A percentile compares a stretch with the other conserved stretches of the same genome.
Conservation (phyloP, 2,329 filamentous ascomycete genomes). For the Penicillium thymicola region DNA sequence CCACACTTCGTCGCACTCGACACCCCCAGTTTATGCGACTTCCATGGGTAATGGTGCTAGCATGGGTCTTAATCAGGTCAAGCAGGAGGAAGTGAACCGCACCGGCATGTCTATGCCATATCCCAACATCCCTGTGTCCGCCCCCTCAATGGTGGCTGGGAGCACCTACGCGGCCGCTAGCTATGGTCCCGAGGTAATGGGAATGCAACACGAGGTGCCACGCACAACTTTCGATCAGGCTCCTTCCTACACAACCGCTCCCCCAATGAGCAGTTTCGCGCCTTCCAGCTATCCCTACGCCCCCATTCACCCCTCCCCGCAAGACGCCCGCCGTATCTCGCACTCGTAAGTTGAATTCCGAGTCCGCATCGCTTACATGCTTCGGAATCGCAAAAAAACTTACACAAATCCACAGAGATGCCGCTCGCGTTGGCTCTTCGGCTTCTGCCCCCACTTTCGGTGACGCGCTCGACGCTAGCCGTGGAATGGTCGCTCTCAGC, state of each 20-base stretch:
- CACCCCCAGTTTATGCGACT: conserved; percentile 60
- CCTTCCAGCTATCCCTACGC: conserved; percentile 75
- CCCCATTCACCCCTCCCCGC: conserved; percentile 55
- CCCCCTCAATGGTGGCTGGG: conserved; percentile 66
- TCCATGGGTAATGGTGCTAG: conserved; percentile 60
- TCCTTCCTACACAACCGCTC: conserved; percentile 64
- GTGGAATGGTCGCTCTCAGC: conserved; percentile 93
- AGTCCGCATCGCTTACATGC: neutral
- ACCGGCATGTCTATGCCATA: conserved; percentile 68
- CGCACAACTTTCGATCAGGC: conserved; percentile 70
- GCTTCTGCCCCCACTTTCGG: conserved; percentile 64
- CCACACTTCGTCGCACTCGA: conserved; percentile 54
- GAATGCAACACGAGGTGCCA: conserved; percentile 71
- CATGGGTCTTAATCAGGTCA: conserved; percentile 51
- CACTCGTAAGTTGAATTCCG: conserved; percentile 67
- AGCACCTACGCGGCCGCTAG: conserved; percentile 64
- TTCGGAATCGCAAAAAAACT: conserved; percentile 6
- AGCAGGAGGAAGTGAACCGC: conserved; percentile 55
- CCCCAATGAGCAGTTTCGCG: conserved; percentile 68
- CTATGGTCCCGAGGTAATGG: conserved; percentile 65
- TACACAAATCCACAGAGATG: conserved; percentile 29
- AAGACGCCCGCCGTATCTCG: conserved; percentile 66
- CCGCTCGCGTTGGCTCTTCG: conserved; percentile 34
- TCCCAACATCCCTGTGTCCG: conserved; percentile 67
- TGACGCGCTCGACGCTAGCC: conserved; percentile 87